These are phyloP conservation scores for Salix dunnii DNA, from an alignment of 345 rosid species.

Conservation along the genomic window DNA sequence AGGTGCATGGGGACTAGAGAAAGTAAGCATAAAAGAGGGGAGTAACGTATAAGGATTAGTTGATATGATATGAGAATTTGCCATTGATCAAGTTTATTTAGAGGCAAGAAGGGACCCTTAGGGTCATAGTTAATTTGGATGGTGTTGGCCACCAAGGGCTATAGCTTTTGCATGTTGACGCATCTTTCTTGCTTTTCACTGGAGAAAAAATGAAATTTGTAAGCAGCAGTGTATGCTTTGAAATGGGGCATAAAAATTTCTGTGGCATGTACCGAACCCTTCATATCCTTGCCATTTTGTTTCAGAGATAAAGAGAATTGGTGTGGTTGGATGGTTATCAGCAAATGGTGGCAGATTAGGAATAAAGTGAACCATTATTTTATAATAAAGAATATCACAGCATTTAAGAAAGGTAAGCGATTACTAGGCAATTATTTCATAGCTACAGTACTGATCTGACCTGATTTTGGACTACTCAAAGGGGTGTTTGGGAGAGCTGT, in stretches of 20 bases:
- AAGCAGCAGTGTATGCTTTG: constrained; percentile 11
- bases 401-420: background rate
- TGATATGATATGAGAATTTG: constrained; percentile 30
- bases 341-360: constrained; percentile 12
- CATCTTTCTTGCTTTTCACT: constrained; percentile 28
- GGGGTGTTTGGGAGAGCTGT: too few species aligned
- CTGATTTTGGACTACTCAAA: too few species aligned
- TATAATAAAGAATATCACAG: background rate
- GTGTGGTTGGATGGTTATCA: constrained; percentile 3
- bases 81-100: constrained; percentile 28
- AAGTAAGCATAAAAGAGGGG: constrained; percentile 28
- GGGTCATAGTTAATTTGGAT: constrained; percentile 28
- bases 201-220: constrained; percentile 24
- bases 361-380: constrained; percentile 16
- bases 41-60: constrained; percentile 33
- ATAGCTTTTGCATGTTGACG: constrained; percentile 18
- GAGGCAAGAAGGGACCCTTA: constrained; percentile 37
- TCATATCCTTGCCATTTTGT: constrained; percentile 16
- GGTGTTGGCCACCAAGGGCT: constrained; percentile 43
- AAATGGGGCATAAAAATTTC: constrained; percentile 1
- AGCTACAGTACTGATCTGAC: constrained; percentile 12
- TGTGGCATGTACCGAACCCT: constrained; percentile 17
- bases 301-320: background rate
- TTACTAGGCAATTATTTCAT: constrained; percentile 16
- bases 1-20: constrained; percentile 69